Evolutionary conservation across 768 basidiomycete species (phyloP), one percentile per base, ranked within the genome.

Genomic region (Chalciporus sphaerocephalus): DNA sequence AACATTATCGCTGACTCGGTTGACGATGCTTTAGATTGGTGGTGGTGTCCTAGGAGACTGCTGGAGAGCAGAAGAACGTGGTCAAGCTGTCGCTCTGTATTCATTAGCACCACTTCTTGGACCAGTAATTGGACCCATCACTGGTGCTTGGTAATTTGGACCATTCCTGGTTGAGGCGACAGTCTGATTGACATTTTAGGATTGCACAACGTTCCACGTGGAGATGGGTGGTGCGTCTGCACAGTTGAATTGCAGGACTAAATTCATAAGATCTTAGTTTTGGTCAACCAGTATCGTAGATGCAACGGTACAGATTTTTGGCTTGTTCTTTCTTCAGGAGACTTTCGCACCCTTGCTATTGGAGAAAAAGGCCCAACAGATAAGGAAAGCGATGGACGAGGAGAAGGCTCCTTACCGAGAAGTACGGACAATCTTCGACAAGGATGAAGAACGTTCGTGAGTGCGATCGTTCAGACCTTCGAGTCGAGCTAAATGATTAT

Each of bases 81-180:
- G 85, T 2, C 69, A 73, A 55, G 83, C 84, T 0, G 72, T 81
- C 16, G 75, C 83, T 0, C 67, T 85, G 0, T 87, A 81, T 53
- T 79, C 82, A 0, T 61, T 86, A 5, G 81, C 82, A 1, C 83
- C 84, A 0, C 47, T 87, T 9, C 62, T 87, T 5, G 85, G 85
- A 16, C 81, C 85, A 0, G 81, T 80, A 0, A 47, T 83, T 12
- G 84, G 81, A 1, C 83, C 83, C 1, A 64, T 81, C 3, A 76
- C 77, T 18, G 83, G 81, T 5, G 79, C 78, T 18, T 84, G 80
- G 77, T 75, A 34, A 33, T 65, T 61, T 18, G 3, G 4, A 10
- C 6, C 8, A 15, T 17, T 6, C 6, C 23, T 22, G 13, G 35
- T 30, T 17, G 12, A 8, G 11, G n/a, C 16, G 2, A 12, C 11